Conservation (phyloP, 2,329 filamentous ascomycete genomes). For the Lasiodiplodia sp. region DNA sequence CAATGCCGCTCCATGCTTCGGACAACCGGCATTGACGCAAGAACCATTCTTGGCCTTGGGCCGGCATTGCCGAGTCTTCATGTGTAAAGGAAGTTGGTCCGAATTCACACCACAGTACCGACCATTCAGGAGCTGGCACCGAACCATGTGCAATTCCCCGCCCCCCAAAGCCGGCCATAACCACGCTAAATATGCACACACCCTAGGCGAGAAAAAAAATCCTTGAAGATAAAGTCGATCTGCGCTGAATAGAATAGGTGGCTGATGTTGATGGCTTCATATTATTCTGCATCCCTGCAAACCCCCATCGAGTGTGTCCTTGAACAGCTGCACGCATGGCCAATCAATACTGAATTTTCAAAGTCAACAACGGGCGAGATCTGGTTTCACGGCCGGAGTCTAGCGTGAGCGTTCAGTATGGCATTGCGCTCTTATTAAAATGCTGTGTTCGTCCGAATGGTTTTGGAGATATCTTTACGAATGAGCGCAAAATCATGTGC, state of each 20-base stretch:
- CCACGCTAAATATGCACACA: not conserved
- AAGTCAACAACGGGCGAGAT: too few species aligned
- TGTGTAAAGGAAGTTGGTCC: not conserved
- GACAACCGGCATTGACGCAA: not conserved
- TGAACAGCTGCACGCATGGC: too few species aligned
- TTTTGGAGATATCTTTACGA: too few species aligned
- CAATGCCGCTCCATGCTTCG: not conserved
- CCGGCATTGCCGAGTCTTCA: not conserved
- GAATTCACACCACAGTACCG: not conserved
- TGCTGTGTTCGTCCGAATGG: not conserved
- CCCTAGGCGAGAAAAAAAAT: not conserved
- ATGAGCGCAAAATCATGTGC: not conserved
- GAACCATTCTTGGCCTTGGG: not conserved
- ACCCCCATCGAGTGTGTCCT: not conserved
- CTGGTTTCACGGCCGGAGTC: too few species aligned
- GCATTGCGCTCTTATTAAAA: not conserved
- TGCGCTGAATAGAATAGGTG: not conserved
- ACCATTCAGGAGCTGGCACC: not conserved
- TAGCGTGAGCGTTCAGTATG: too few species aligned
- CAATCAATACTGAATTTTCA: too few species aligned
- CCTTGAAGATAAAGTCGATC: not conserved
- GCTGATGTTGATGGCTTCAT: not conserved
- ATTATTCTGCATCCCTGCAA: not conserved
- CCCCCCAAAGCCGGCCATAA: not conserved
- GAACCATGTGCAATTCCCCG: not conserved